Conservation (phyloP, 2,329 filamentous ascomycete genomes). For the Exophiala phaeomuriformis region DNA sequence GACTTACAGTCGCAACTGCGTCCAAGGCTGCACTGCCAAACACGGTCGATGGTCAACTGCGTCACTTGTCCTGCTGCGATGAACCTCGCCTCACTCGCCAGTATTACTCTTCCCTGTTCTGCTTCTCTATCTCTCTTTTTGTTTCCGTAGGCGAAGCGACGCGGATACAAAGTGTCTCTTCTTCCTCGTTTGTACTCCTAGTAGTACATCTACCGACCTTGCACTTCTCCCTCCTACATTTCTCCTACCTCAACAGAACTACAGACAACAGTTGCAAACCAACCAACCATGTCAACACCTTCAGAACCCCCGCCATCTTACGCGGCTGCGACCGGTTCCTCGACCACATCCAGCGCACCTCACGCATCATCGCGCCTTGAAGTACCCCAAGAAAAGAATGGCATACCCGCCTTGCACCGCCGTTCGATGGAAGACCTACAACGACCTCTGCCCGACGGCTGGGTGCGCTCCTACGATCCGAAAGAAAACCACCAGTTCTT, state of each 20-base stretch:
- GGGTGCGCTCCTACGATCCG: conserved; percentile 52
- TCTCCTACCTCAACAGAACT: background rate
- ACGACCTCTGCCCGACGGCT: conserved; percentile 49
- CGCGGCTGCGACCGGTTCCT: conserved; percentile 28
- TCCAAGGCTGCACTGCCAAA: background rate
- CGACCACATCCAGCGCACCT: conserved; percentile 19
- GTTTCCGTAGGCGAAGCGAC: conserved; percentile 11
- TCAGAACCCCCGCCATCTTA: conserved; percentile 35
- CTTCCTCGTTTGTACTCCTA: conserved; percentile 18
- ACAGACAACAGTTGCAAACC: background rate
- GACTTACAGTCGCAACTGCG: conserved; percentile 1
- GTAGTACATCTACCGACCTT: conserved; percentile 3
- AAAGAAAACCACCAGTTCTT: conserved; percentile 54
- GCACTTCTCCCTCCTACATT: conserved; percentile 9
- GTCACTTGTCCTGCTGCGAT: conserved; percentile 9
- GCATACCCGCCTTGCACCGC: conserved; percentile 46
- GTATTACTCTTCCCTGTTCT: conserved; percentile 5
- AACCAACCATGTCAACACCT: conserved; percentile 14
- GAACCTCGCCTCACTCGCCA: conserved; percentile 11
- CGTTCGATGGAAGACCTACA: conserved; percentile 57
- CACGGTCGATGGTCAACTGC: background rate
- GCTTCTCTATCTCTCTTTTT: conserved; percentile 15
- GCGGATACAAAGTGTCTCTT: conserved; percentile 1
- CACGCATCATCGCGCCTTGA: conserved; percentile 21
- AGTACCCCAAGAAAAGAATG: conserved; percentile 38